Base-by-base conservation (phyloP, 352 stramenopile species). In the Phytophthora sp. region DNA sequence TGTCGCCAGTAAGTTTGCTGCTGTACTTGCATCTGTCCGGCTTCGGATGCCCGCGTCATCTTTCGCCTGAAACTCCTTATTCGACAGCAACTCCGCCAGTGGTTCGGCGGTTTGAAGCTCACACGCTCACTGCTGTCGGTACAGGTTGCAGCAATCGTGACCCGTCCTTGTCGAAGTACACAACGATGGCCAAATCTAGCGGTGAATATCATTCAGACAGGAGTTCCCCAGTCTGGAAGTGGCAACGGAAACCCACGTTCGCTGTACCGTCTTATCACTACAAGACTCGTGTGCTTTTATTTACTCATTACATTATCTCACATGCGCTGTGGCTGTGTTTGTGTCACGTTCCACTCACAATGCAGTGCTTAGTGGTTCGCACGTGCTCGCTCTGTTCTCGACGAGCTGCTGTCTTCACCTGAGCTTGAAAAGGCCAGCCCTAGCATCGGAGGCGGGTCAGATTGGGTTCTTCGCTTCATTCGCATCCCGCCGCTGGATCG, bases 381-480 rank as follows among this genome's bases (percentile, higher is more conserved):
- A 43, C 26, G 38, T 39, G 34, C 54, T 24, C 13, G n/a, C 11
- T 55, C 54, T 4, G 31, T 32, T 37, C 41, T 35, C 10, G 54
- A 48, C 13, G 38, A 56, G 38, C 56, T 67, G 56, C 42, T 53
- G 32, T 62, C 69, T 7, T 77, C 69, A 37, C 45, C 59, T 15
- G 69, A 77, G 39, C 64, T 77, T 30, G 59, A 66, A 26, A 77
- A 66, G 13, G 57, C 64, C 23, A 77, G 27, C 8, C 43, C 50
- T 1, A 67, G 54, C 24, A 67, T 50, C 1, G 54, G 60, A 10
- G 60, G 60, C 1, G 66, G 60, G 21, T 71, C 66, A 11, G 60
- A 74, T 48, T 71, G 60, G 4, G 60, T 52, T 54, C 54, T 54
- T 20, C 60, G 48, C 30, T 71, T 74, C n/a, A 24, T 44, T 38